Evolutionary conservation across 306 rosid species (phyloP).

Genomic region (Acacia melanoxylon): DNA sequence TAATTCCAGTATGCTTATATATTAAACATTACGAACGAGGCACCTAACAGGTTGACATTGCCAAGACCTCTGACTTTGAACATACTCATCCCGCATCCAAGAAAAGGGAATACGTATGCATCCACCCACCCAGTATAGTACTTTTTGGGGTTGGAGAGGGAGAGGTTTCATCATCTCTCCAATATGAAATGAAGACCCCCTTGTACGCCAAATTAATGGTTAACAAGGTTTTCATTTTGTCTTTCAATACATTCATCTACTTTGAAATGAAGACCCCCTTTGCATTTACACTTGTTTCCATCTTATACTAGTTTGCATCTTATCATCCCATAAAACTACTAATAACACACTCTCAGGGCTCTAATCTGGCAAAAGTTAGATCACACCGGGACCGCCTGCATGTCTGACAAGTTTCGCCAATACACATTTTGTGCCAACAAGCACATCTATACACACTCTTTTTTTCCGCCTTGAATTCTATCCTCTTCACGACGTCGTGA

Average conservation of each 20-base stretch:
- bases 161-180: background rate
- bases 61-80: background rate
- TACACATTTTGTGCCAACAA: background rate
- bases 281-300: too few relatives aligned
- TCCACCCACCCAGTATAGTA: background rate
- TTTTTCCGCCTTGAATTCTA: background rate
- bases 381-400: too few relatives aligned
- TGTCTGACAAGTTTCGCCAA: too few relatives aligned
- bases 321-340: too few relatives aligned
- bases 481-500: background rate
- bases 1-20: background rate
- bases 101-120: background rate
- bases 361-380: too few relatives aligned
- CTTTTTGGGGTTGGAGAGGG: background rate
- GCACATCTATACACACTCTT: background rate
- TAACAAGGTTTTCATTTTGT: background rate
- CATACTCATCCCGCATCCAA: background rate
- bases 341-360: too few relatives aligned
- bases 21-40: background rate
- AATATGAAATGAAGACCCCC: background rate
- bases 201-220: background rate
- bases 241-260: background rate
- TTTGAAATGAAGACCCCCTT: too few relatives aligned
- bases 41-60: background rate
- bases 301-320: too few relatives aligned